Percentiles rank a stretch among this genome's conserved stretches.
phyloP scores from a whole-genome alignment of 2,329 filamentous ascomycete genomes.

The Colletotrichum phormii region DNA sequence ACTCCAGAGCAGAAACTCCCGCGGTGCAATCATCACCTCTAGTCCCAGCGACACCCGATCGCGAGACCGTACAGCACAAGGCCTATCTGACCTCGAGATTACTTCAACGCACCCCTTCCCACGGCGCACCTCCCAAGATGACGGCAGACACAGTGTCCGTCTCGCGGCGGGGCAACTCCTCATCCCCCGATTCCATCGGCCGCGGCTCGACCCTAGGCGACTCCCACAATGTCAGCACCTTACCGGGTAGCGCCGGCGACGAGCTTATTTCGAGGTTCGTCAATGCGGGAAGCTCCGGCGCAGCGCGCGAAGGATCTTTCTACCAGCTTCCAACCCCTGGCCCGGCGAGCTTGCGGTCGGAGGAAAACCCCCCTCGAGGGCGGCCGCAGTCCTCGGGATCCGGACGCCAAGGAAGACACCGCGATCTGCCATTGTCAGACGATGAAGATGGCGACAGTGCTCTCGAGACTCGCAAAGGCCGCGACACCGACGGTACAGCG shows the following conservation, averaged over 20 bases:
- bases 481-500: slow-evolving; percentile 50
- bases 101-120: slow-evolving; percentile 72
- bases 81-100: slow-evolving; percentile 76
- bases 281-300: slow-evolving; percentile 60
- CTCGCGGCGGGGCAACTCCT: slow-evolving; percentile 42
- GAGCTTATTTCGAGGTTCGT: slow-evolving; percentile 71
- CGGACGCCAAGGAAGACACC: slow-evolving; percentile 39
- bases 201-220: slow-evolving; percentile 53
- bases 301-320: slow-evolving; percentile 64
- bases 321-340: slow-evolving; percentile 50
- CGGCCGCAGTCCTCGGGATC: slow-evolving; percentile 58
- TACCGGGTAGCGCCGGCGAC: slow-evolving; percentile 36
- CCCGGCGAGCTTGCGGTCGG: slow-evolving; percentile 45
- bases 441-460: slow-evolving; percentile 45
- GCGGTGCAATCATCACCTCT: slow-evolving; percentile 31
- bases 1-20: slow-evolving; percentile 40
- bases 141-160: slow-evolving; percentile 69
- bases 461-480: not conserved
- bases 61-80: slow-evolving; percentile 64
- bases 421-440: slow-evolving; percentile 29
- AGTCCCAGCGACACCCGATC: slow-evolving; percentile 47
- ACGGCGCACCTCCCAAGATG: slow-evolving; percentile 73
- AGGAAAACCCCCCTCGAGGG: slow-evolving; percentile 46
- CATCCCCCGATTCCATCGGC: slow-evolving; percentile 51
- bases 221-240: slow-evolving; percentile 44